These are phyloP conservation scores for Tetracentron sinense DNA, from an alignment of 164 flowering plant genomes.

Conservation along the genomic window DNA sequence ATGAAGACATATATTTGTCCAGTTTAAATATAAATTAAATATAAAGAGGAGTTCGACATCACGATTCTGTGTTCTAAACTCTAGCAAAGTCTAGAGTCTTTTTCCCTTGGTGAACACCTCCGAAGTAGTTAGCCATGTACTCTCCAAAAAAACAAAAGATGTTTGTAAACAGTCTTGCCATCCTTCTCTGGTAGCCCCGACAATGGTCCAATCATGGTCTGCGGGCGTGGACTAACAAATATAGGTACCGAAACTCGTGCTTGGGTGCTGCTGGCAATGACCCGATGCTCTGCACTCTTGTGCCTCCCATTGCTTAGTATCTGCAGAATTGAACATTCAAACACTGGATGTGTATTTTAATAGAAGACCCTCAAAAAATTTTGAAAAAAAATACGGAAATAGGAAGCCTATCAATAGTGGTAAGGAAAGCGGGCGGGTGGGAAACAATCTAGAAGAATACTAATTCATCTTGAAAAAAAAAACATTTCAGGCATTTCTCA, in stretches of 20 bases:
- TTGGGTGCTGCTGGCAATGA: constrained; percentile 10
- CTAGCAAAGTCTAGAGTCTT: constrained; percentile 19
- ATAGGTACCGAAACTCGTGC: constrained; percentile 17
- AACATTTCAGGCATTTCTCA: no score
- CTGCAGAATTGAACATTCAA: not conserved
- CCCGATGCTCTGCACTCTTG: constrained; percentile 24
- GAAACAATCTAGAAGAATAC: no score
- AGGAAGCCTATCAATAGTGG: no score
- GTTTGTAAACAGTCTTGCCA: constrained; percentile 17
- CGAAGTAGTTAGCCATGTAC: constrained; percentile 21
- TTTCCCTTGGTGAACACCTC: constrained; percentile 14
- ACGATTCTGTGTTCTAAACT: not conserved
- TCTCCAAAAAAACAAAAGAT: constrained; percentile 18
- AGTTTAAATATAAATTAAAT: no score
- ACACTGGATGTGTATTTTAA: no score
- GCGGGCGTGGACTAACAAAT: constrained; percentile 19
- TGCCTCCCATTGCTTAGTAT: constrained; percentile 22
- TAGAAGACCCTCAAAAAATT: no score
- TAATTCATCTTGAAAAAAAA: no score
- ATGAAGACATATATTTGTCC: no score
- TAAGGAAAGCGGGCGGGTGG: no score
- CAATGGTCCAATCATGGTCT: constrained; percentile 18
- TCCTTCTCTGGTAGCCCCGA: constrained; percentile 15
- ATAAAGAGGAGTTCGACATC: no score
- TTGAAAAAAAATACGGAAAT: no score